phyloP scores from a whole-genome alignment of 2,329 filamentous ascomycete genomes.

The Ramichloridium luteum region DNA sequence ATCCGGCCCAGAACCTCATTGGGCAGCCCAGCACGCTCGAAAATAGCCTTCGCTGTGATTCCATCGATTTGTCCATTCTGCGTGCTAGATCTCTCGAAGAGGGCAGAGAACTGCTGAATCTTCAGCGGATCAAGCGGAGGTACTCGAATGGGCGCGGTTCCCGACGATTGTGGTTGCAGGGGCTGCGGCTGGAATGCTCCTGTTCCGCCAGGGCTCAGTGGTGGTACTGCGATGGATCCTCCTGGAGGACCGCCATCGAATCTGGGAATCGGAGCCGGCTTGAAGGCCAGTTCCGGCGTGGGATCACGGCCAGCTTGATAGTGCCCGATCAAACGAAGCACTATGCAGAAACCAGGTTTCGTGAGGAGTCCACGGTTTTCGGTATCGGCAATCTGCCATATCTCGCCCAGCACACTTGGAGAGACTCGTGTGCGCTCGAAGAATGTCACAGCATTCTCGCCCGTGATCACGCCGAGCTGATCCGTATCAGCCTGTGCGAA shows the following conservation, averaged over 20 bases:
- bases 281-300: constrained; percentile 66
- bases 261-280: constrained; percentile 76
- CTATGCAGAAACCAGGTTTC: constrained; percentile 83
- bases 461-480: constrained; percentile 82
- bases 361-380: constrained; percentile 93
- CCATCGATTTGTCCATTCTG: constrained; percentile 64
- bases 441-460: constrained; percentile 91
- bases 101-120: constrained; percentile 71
- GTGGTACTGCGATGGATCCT: constrained; percentile 7
- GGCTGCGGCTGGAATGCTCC: constrained; percentile 15
- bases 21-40: constrained; percentile 80
- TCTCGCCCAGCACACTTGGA: constrained; percentile 80
- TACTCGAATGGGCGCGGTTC: constrained; percentile 60
- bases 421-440: constrained; percentile 92
- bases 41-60: constrained; percentile 72
- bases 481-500: constrained; percentile 90
- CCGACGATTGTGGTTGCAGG: constrained; percentile 22
- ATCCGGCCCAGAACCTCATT: constrained; percentile 89
- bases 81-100: constrained; percentile 82
- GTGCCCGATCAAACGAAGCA: constrained; percentile 87
- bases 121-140: constrained; percentile 82
- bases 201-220: constrained; percentile 14
- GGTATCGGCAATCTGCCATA: constrained; percentile 97
- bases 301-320: constrained; percentile 80
- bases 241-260: constrained; percentile 62